A percentile compares a stretch with the other conserved stretches of the same genome.
Evolutionary conservation across 2,329 filamentous ascomycete genomes (phyloP).

Genomic region (Bipolaris sorokiniana): DNA sequence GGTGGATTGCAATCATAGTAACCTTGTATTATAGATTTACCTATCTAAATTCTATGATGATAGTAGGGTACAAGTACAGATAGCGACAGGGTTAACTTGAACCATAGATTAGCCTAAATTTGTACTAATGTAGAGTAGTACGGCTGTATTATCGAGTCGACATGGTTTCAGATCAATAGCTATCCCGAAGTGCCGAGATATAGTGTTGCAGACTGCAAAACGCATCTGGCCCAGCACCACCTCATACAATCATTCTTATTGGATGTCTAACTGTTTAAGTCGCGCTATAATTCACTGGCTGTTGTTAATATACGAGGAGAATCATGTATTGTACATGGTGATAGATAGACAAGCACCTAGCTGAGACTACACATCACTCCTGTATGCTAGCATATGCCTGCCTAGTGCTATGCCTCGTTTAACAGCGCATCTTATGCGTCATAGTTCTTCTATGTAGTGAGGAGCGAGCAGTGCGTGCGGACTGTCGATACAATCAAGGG

Average conservation of each 20-base stretch:
- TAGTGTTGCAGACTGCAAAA: too few species aligned
- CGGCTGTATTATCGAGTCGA: too few species aligned
- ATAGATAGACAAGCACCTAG: neutral
- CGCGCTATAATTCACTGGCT: neutral
- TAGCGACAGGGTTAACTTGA: neutral
- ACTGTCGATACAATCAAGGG: too few species aligned
- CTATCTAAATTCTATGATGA: too few species aligned
- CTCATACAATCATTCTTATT: neutral
- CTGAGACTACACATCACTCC: neutral
- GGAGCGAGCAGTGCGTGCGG: neutral
- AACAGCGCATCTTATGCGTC: neutral
- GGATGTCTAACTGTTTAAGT: neutral
- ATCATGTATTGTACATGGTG: neutral
- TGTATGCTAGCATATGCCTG: neutral
- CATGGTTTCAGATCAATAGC: too few species aligned
- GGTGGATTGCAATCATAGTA: neutral
- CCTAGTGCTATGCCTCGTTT: neutral
- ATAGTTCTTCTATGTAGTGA: neutral
- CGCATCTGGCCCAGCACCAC: too few species aligned
- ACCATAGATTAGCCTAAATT: too few species aligned
- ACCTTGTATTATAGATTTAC: neutral
- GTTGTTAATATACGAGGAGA: neutral
- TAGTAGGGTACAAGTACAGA: too few species aligned
- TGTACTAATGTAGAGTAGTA: too few species aligned
- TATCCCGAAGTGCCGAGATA: too few species aligned